phyloP scores from a whole-genome alignment of 371 early-diverging fungal species.

The Blakeslea trispora region DNA sequence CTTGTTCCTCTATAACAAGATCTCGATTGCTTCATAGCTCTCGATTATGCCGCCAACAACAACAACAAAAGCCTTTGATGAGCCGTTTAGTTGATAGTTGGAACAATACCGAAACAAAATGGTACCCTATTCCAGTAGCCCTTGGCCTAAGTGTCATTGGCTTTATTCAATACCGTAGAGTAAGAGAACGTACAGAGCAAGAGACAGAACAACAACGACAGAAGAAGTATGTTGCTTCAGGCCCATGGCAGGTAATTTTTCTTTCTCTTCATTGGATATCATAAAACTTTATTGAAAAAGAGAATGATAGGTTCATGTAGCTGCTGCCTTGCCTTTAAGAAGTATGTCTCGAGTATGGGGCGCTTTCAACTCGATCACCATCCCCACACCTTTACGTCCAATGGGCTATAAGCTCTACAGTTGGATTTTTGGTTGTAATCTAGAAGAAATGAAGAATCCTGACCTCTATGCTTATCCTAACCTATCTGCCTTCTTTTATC shows the following conservation, averaged over 20 bases:
- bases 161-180: slow-evolving; percentile 64
- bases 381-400: slow-evolving; percentile 77
- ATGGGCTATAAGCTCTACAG: slow-evolving; percentile 80
- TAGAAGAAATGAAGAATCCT: slow-evolving; percentile 90
- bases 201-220: slow-evolving; percentile 25
- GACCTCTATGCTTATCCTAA: slow-evolving; percentile 81
- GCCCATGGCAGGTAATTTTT: slow-evolving; percentile 90
- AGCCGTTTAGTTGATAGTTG: slow-evolving; percentile 42
- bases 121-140: slow-evolving; percentile 79
- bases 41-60: background rate
- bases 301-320: slow-evolving; percentile 72
- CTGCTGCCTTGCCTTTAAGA: slow-evolving; percentile 85
- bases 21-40: background rate
- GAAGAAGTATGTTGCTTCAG: slow-evolving; percentile 59
- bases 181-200: slow-evolving; percentile 35
- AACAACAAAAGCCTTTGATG: background rate
- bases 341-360: slow-evolving; percentile 92
- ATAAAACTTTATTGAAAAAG: background rate
- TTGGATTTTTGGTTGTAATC: slow-evolving; percentile 86
- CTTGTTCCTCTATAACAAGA: background rate
- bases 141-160: slow-evolving; percentile 80
- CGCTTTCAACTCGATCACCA: slow-evolving; percentile 76
- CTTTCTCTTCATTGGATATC: background rate
- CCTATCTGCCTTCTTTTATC: slow-evolving; percentile 89
- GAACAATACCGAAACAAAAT: slow-evolving; percentile 62